Conservation (phyloP, 1,284 basidiomycete species). For the Apiotrichum domesticum region DNA sequence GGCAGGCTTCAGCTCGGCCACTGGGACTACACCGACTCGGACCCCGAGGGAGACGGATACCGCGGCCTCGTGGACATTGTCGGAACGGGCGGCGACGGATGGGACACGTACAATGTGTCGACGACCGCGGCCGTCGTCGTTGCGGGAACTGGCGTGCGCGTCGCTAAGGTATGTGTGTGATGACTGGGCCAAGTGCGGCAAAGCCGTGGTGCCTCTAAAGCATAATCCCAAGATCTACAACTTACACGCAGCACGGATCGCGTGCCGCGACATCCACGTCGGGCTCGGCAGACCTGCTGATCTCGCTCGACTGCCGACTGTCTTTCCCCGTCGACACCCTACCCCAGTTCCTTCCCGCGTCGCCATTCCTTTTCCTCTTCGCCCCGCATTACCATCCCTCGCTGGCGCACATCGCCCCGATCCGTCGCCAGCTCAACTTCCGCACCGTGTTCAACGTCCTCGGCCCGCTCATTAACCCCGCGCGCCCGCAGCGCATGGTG, state of each 20-base stretch:
- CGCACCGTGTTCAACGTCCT: conserved; percentile 96
- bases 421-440: conserved; percentile 82
- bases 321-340: conserved; percentile 63
- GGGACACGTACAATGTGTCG: conserved; percentile 96
- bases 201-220: too few relatives aligned
- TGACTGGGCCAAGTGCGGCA: too few relatives aligned
- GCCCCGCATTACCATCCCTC: conserved; percentile 90
- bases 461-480: conserved; percentile 91
- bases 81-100: conserved; percentile 88
- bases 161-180: conserved; percentile 68
- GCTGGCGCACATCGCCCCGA: conserved; percentile 75
- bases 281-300: conserved; percentile 87
- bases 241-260: conserved; percentile 72
- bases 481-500: conserved; percentile 75
- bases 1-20: conserved; percentile 20
- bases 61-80: conserved; percentile 54
- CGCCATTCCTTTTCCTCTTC: conserved; percentile 88
- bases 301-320: conserved; percentile 73
- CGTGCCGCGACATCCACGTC: conserved; percentile 90
- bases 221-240: background rate
- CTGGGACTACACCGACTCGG: conserved; percentile 45
- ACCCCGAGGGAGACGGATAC: conserved; percentile 43
- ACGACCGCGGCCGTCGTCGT: conserved; percentile 92
- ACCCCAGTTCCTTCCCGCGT: conserved; percentile 50
- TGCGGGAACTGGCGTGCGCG: conserved; percentile 85